A percentile compares a stretch with the other conserved stretches of the same genome.
Evolutionary conservation across 805 yeast species (phyloP).

Genomic region (Teunomyces cretensis): DNA sequence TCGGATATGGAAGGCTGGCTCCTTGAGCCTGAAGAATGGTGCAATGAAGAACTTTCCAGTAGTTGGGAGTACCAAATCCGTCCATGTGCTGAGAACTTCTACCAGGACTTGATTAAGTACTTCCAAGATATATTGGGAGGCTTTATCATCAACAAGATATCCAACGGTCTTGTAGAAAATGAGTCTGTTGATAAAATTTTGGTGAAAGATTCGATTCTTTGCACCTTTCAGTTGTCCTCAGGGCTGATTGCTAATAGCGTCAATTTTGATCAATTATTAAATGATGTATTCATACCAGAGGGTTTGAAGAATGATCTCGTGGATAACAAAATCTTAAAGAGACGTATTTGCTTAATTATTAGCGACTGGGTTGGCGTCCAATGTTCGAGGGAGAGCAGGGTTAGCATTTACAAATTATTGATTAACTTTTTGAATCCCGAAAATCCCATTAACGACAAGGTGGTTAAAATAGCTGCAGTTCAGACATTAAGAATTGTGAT

Average conservation of each 20-base stretch:
- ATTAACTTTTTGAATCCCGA: conserved; percentile 47
- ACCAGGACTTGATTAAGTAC: conserved; percentile 65
- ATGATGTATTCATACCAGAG: conserved; percentile 66
- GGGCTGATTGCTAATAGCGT: conserved; percentile 62
- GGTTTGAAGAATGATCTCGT: conserved; percentile 44
- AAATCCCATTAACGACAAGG: conserved; percentile 59
- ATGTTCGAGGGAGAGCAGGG: conserved; percentile 58
- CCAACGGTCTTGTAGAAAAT: conserved; percentile 33
- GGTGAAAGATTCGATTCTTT: conserved; percentile 73
- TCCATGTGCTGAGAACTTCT: conserved; percentile 85
- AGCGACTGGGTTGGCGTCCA: conserved; percentile 78
- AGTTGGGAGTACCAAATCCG: conserved; percentile 84
- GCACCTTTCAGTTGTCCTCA: conserved; percentile 80
- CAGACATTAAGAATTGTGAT: conserved; percentile 67
- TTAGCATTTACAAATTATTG: conserved; percentile 59
- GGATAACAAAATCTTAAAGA: conserved; percentile 60
- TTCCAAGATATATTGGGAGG: conserved; percentile 57
- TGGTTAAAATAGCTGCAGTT: conserved; percentile 75
- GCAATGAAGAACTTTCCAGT: conserved; percentile 70
- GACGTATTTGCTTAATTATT: conserved; percentile 76
- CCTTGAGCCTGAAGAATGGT: conserved; percentile 90
- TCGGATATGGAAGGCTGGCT: conserved; percentile 80
- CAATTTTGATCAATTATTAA: conserved; percentile 65
- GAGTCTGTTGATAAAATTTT: conserved; percentile 50
- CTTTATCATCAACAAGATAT: conserved; percentile 60